Conservation (phyloP, 1,284 basidiomycete species). For the Cerrena zonata region DNA sequence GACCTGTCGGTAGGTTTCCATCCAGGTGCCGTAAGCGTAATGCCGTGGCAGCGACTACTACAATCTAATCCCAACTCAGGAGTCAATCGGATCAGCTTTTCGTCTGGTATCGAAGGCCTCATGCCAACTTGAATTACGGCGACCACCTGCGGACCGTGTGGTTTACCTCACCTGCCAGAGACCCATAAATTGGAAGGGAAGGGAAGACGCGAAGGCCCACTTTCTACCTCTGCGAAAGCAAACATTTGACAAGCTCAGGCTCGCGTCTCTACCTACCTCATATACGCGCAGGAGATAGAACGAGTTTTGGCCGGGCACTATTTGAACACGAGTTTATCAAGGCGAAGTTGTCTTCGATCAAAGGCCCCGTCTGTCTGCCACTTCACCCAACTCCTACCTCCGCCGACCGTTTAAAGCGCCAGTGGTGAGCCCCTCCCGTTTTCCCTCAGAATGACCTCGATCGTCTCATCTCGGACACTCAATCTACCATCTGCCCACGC, state of each 20-base stretch:
- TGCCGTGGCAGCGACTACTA: not conserved
- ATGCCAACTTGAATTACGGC: not conserved
- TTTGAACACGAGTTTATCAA: not conserved
- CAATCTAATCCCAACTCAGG: not conserved
- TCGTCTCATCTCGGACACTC: conserved; percentile 17
- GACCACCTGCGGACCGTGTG: not conserved
- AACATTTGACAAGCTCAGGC: not conserved
- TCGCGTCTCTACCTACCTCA: not conserved
- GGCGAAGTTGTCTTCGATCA: not conserved
- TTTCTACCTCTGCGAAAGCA: not conserved
- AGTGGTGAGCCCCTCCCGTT: conserved; percentile 17
- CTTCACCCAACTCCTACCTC: conserved; percentile 47
- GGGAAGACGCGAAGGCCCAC: not conserved
- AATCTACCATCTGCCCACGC: conserved; percentile 15
- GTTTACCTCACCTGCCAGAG: not conserved
- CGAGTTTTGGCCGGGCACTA: not conserved
- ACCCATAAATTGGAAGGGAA: not conserved
- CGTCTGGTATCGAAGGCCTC: not conserved
- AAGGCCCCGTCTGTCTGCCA: not conserved
- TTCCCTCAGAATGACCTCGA: conserved; percentile 20
- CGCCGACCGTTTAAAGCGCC: conserved; percentile 47
- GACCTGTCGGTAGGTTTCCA: too few relatives aligned
- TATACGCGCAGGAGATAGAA: not conserved
- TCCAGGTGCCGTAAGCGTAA: not conserved
- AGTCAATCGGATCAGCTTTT: too few relatives aligned